phyloP scores from a whole-genome alignment of 2,329 filamentous ascomycete species.

The Sporothrix phasma region DNA sequence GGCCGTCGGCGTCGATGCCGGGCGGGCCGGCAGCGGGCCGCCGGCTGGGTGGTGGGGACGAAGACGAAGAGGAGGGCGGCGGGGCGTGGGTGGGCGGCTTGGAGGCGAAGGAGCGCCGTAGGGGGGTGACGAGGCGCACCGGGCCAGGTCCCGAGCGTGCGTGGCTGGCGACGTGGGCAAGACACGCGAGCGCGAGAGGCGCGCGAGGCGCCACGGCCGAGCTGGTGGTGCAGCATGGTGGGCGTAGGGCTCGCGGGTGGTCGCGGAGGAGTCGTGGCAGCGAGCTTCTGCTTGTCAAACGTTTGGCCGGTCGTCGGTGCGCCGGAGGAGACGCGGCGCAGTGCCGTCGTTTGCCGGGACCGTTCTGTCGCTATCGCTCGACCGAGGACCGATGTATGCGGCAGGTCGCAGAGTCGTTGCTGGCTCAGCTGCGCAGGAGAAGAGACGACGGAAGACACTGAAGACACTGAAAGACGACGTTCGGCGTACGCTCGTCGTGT shows the following conservation, averaged over 20 bases:
- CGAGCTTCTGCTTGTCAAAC: neutral
- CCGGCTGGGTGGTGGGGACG: neutral
- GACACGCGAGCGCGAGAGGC: constrained; percentile 2
- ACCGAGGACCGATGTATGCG: neutral
- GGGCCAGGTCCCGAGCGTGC: neutral
- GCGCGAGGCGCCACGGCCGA: constrained; percentile 8
- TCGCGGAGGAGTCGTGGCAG: neutral
- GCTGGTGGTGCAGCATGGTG: constrained; percentile 10
- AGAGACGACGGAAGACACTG: neutral
- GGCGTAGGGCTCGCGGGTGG: too few species aligned
- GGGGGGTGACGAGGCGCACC: neutral
- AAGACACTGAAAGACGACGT: too few species aligned
- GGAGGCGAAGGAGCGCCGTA: constrained; percentile 13
- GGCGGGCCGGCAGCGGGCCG: neutral
- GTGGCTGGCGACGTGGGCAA: neutral
- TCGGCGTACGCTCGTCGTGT: neutral
- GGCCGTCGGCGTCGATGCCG: constrained; percentile 16
- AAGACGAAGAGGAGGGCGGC: neutral
- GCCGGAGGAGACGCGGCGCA: neutral
- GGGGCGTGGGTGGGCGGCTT: constrained; percentile 12
- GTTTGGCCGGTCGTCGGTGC: neutral
- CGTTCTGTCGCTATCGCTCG: neutral
- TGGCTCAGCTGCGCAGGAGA: too few species aligned
- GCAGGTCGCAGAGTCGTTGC: neutral
- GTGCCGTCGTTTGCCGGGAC: neutral